Evolutionary conservation across 2,329 filamentous ascomycete genomes (phyloP).

Genomic region (Helminthosporium solani): DNA sequence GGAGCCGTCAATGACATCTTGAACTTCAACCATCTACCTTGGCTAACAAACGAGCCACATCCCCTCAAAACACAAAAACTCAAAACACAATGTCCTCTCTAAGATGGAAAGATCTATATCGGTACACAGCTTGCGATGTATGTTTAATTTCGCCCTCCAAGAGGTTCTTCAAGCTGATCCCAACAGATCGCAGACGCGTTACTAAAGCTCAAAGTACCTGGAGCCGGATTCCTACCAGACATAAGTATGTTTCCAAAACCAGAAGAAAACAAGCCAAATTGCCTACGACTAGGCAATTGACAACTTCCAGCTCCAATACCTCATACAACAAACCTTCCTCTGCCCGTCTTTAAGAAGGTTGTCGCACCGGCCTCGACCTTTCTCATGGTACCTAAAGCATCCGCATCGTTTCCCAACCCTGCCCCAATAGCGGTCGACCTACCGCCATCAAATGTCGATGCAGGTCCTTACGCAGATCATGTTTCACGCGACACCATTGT

Average conservation of each 20-base stretch:
- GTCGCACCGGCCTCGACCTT: slow-evolving; percentile 62
- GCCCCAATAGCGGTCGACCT: slow-evolving; percentile 37
- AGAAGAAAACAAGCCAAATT: background rate
- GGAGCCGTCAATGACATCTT: slow-evolving; percentile 1
- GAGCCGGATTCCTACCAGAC: slow-evolving; percentile 67
- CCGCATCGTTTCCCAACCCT: slow-evolving; percentile 41
- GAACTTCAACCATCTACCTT: background rate
- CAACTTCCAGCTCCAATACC: slow-evolving; percentile 26
- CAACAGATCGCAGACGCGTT: slow-evolving; percentile 64
- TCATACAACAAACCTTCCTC: slow-evolving; percentile 20
- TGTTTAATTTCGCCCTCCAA: slow-evolving; percentile 1
- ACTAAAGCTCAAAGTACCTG: slow-evolving; percentile 65
- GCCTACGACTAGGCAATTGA: slow-evolving; percentile 1
- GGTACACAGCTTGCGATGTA: slow-evolving; percentile 40
- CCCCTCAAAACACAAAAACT: slow-evolving; percentile 3
- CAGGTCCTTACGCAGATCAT: slow-evolving; percentile 68
- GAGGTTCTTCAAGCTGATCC: slow-evolving; percentile 12
- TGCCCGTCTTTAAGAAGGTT: slow-evolving; percentile 24
- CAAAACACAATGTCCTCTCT: slow-evolving; percentile 22
- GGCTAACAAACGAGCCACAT: background rate
- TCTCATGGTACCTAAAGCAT: slow-evolving; percentile 61
- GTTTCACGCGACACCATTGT: slow-evolving; percentile 61
- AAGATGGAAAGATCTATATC: slow-evolving; percentile 33
- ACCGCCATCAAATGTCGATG: slow-evolving; percentile 27
- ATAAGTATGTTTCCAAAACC: slow-evolving; percentile 49